Base-by-base conservation (phyloP, 2,329 filamentous ascomycete species). In the Colletotrichum salicis region DNA sequence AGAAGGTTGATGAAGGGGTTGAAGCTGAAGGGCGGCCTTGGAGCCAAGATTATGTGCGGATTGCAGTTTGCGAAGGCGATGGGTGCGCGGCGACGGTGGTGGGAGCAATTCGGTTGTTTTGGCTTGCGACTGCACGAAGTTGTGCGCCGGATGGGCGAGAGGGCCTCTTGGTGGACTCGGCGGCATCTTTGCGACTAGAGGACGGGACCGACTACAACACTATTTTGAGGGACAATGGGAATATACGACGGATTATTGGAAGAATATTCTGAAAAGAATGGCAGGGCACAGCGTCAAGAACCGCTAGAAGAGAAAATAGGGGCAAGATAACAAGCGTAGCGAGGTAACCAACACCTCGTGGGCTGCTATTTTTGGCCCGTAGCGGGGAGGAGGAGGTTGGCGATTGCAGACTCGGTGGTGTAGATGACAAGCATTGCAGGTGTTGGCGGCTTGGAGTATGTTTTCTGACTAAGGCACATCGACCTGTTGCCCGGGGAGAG, bases 61-160 rank as follows among this genome's bases (percentile, higher is more conserved):
- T 81, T 94, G 92, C 35, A 94, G 89, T 79, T 92, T 92, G 76
- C 93, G 89, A 72, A 95, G 86, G 77, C 92, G 89, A 79, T 91
- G 89, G 31, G 90, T 90, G 73, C 90, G 88, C 55, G 91, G 90
- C 33, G 90, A 91, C 29, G 89, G 86, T 73, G 90, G 87, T 59
- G 86, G 80, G 76, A 88, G 85, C 65, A 88, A 82, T 74, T 88
- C 84, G 51, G 85, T 81, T 48, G 81, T 79, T 69, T 82, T 71
- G 45, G 69, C 69, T 56, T 69, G 69, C 31, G 69, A 69, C 31
- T 74, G 72, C 58, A 63, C 62, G 29, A 67, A 67, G 57, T 75
- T 58, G 79, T 77, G 29, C 54, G 59, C 37, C 45, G 78, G 62
- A 77, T 78, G 58, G 76, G 66, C 51, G 75, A 75, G 51, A 75